These are phyloP conservation scores for Periconia sp. DNA, from an alignment of 2,329 filamentous ascomycete genomes.

Conservation along the genomic window DNA sequence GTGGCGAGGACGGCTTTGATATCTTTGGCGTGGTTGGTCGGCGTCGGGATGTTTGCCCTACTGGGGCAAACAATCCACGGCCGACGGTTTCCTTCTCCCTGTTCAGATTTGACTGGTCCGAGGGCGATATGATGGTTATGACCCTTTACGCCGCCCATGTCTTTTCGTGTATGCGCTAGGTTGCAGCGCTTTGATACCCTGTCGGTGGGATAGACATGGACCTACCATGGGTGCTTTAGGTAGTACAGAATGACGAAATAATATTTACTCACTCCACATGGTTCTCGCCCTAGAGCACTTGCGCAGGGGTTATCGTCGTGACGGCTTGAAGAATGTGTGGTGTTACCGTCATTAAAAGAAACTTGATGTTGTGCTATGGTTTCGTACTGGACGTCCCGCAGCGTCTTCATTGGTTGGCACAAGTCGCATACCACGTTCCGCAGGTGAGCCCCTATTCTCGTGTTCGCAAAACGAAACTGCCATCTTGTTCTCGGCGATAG, in stretches of 20 bases:
- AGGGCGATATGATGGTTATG: conserved; percentile 31
- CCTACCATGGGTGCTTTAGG: conserved; percentile 17
- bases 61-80: conserved; percentile 10
- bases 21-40: conserved; percentile 22
- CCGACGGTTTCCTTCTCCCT: conserved; percentile 17
- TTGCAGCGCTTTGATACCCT: conserved; percentile 41
- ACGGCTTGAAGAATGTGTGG: background rate
- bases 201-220: conserved; percentile 14
- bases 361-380: background rate
- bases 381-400: too few species aligned
- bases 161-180: conserved; percentile 26
- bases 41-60: conserved; percentile 18
- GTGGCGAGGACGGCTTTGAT: conserved; percentile 28
- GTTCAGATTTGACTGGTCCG: conserved; percentile 17
- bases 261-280: too few species aligned
- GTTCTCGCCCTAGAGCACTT: too few species aligned
- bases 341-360: background rate
- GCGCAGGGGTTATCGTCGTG: background rate
- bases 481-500: too few species aligned
- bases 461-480: too few species aligned
- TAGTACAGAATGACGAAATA: conserved; percentile 29
- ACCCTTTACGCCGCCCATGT: conserved; percentile 26
- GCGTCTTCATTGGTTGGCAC: too few species aligned
- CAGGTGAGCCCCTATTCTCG: too few species aligned
- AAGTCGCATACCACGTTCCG: too few species aligned